Conservation (phyloP, 345 rosid genomes). For the Euphorbia pulcherrima region DNA sequence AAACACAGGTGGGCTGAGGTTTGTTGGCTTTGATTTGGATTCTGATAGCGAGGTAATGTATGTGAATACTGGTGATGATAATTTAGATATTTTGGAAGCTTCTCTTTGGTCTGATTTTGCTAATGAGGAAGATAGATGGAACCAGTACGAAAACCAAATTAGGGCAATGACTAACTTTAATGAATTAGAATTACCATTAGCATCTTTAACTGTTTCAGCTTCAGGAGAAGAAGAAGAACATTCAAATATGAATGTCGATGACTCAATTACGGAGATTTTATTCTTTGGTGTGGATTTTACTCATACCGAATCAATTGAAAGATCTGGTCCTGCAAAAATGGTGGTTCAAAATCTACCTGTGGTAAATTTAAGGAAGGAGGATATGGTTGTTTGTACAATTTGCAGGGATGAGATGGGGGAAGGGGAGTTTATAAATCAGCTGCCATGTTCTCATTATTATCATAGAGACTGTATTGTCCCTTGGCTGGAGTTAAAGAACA, state of each 20-base stretch:
- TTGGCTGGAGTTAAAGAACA: constrained; percentile 11
- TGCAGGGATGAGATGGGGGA: constrained; percentile 45
- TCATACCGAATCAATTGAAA: constrained; percentile 31
- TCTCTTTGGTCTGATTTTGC: constrained; percentile 14
- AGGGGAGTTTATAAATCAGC: constrained; percentile 37
- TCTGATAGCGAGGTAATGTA: constrained; percentile 43
- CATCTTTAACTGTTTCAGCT: constrained; percentile 21
- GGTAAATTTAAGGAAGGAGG: constrained; percentile 33
- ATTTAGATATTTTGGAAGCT: constrained; percentile 1
- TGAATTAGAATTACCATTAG: constrained; percentile 25
- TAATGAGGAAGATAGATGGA: constrained; percentile 42
- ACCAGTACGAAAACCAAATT: constrained; percentile 18
- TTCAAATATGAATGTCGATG: constrained; percentile 22
- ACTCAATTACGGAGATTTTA: constrained; percentile 25
- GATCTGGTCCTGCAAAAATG: constrained; percentile 40
- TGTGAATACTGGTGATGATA: constrained; percentile 18
- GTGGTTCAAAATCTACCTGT: constrained; percentile 42
- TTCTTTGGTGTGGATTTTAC: constrained; percentile 10
- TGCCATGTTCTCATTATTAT: constrained; percentile 25
- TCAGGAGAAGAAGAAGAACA: constrained; percentile 18
- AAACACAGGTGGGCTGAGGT: constrained; percentile 37
- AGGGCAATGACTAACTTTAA: constrained; percentile 20
- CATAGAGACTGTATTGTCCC: constrained; percentile 19
- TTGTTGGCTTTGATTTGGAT: constrained; percentile 43
- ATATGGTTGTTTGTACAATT: constrained; percentile 41